Conservation (phyloP, 768 basidiomycete genomes). For the Mycena polygramma region DNA sequence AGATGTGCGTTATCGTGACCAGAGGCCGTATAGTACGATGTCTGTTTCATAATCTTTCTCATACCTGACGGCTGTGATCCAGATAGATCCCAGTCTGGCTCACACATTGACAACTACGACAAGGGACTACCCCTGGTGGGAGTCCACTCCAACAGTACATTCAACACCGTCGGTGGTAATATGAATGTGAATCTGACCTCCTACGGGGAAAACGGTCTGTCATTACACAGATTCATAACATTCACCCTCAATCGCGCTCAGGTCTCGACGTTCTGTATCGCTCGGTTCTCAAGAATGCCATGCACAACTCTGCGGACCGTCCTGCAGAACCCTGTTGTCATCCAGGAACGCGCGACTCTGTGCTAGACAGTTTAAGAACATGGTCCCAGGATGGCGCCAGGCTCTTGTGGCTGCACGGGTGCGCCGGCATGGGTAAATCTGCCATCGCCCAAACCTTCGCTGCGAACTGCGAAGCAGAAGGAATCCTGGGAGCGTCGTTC, state of each 20-base stretch:
- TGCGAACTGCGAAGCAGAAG: conserved; percentile 25
- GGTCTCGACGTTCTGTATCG: not conserved
- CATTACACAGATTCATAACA: not conserved
- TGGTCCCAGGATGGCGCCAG: not conserved
- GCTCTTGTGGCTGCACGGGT: conserved; percentile 40
- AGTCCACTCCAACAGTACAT: no score
- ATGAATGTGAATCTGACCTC: no score
- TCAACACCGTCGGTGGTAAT: not conserved
- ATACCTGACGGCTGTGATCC: no score
- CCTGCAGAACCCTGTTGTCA: conserved; percentile 14
- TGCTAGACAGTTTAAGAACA: not conserved
- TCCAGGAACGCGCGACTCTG: conserved; percentile 11
- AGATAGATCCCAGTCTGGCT: no score
- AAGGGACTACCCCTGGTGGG: no score
- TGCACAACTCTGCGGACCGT: conserved; percentile 17
- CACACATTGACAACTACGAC: no score
- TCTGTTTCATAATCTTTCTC: no score
- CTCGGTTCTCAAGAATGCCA: not conserved
- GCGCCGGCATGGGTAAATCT: conserved; percentile 42
- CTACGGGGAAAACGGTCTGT: no score
- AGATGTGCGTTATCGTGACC: no score
- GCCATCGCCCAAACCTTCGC: conserved; percentile 39
- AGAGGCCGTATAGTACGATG: no score
- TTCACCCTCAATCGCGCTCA: not conserved
- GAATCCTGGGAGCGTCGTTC: conserved; percentile 46